Conservation (phyloP, 257 asterid species). For the Catharanthus roseus region DNA sequence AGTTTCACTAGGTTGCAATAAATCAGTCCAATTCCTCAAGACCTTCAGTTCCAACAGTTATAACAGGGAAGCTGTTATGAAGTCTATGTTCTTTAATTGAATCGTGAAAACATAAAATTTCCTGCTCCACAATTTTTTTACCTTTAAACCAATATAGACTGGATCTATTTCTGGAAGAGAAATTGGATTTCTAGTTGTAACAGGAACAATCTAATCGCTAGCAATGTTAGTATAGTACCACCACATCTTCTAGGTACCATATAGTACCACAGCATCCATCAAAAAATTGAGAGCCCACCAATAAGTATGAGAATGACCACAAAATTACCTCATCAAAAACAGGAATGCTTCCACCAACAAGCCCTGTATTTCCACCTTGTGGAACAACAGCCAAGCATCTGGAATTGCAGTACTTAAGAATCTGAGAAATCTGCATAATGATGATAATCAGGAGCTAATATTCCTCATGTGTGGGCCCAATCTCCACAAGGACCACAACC, state of each 20-base stretch:
- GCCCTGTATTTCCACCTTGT: conserved; percentile 98
- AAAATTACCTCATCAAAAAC: conserved; percentile 83
- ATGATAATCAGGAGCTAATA: neutral
- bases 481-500: neutral
- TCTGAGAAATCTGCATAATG: conserved; percentile 68
- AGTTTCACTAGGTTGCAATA: neutral
- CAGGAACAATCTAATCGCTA: neutral
- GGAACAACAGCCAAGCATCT: conserved; percentile 95
- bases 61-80: too few species aligned
- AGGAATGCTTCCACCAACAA: conserved; percentile 98
- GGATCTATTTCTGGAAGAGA: neutral
- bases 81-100: neutral
- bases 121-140: neutral
- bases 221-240: neutral
- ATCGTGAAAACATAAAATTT: neutral
- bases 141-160: neutral
- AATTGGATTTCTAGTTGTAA: neutral
- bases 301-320: neutral
- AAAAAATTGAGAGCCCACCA: neutral
- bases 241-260: neutral
- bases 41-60: neutral
- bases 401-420: conserved; percentile 81
- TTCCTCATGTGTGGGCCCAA: neutral
- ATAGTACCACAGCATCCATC: too few species aligned
- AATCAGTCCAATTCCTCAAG: neutral